These are phyloP conservation scores for Boletus huronensis DNA, from an alignment of 768 basidiomycete genomes.

Conservation along the genomic window DNA sequence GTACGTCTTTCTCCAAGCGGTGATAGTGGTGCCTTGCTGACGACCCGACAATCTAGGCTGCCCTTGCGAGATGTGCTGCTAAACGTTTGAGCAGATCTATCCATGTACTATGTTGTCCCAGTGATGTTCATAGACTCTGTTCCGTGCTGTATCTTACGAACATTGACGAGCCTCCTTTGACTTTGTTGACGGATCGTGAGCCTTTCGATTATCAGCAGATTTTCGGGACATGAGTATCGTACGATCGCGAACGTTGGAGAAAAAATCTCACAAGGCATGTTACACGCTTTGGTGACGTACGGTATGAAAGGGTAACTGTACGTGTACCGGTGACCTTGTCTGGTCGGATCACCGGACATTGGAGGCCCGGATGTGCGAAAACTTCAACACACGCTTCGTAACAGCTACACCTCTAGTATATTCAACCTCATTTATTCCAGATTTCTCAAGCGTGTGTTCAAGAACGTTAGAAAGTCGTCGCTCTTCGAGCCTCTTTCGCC, in stretches of 20 bases:
- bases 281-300: no score
- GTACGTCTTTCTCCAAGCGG: constrained; percentile 41
- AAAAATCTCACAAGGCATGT: background rate
- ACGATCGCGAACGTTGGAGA: background rate
- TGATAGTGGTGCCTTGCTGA: background rate
- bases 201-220: background rate
- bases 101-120: constrained; percentile 6
- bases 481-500: no score
- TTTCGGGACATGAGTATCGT: background rate
- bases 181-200: background rate
- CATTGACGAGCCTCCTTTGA: background rate
- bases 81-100: constrained; percentile 13
- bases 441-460: no score
- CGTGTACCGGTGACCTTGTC: no score
- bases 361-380: no score
- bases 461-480: no score
- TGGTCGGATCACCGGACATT: no score
- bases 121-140: background rate
- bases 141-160: constrained; percentile 13
- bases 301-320: no score
- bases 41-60: constrained; percentile 45
- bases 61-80: constrained; percentile 79
- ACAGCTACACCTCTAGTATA: no score
- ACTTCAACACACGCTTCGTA: no score
- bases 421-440: no score